phyloP scores from a whole-genome alignment of 2,329 filamentous ascomycete genomes.

The Chalaropsis thielavioides region DNA sequence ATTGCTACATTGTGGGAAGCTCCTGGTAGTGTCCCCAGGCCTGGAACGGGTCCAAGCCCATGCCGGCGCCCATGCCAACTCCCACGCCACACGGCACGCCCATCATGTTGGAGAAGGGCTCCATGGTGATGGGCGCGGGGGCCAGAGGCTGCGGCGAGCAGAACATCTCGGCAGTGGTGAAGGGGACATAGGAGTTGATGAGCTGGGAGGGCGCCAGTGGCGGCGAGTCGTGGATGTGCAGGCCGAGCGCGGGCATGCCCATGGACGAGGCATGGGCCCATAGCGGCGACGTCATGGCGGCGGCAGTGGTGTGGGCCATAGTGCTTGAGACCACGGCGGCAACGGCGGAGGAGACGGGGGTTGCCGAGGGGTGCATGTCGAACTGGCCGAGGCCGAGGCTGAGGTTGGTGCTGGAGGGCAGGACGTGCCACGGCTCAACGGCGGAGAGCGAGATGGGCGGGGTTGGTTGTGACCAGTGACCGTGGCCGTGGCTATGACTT shows the following conservation, averaged over 20 bases:
- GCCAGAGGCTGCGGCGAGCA: conserved; percentile 47
- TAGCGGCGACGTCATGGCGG: conserved; percentile 8
- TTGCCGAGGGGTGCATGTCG: conserved; percentile 8
- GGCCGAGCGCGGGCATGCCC: conserved; percentile 50
- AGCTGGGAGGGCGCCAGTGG: conserved; percentile 27
- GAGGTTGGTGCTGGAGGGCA: conserved; percentile 66
- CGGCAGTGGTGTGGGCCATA: conserved; percentile 11
- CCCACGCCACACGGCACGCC: conserved; percentile 51
- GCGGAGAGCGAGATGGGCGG: conserved; percentile 51
- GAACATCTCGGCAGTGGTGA: conserved; percentile 52
- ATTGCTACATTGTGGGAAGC: conserved; percentile 72
- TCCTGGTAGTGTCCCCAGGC: conserved; percentile 79
- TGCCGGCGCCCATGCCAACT: conserved; percentile 10
- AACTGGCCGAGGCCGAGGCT: conserved; percentile 32
- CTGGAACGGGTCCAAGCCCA: conserved; percentile 20
- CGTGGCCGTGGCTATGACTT: not conserved
- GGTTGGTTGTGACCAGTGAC: conserved; percentile 34
- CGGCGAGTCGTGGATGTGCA: conserved; percentile 56
- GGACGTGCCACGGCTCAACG: conserved; percentile 78
- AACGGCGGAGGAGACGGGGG: not conserved
- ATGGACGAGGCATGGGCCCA: conserved; percentile 31
- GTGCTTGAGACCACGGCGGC: not conserved
- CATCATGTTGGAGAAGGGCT: conserved; percentile 77
- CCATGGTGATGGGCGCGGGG: conserved; percentile 55
- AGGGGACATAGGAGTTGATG: conserved; percentile 32